Percentiles rank a stretch among this genome's conserved stretches.
Evolutionary conservation across 768 basidiomycete species (phyloP).

Genomic region (Collybia mongolica): DNA sequence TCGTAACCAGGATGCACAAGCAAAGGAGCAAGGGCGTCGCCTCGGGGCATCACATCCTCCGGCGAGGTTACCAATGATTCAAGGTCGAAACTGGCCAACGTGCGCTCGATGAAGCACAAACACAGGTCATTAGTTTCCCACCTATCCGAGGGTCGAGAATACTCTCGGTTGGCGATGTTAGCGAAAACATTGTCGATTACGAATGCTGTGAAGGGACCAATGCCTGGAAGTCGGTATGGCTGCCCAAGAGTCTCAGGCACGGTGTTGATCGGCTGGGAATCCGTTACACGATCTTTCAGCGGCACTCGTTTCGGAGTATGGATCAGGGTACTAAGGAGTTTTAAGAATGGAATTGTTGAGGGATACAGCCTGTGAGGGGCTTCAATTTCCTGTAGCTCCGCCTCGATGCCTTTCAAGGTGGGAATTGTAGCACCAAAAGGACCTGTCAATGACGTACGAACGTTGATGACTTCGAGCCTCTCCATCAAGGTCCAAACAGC

Average conservation of each 20-base stretch:
- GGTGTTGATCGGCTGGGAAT: conserved; percentile 64
- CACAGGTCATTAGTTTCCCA: conserved; percentile 89
- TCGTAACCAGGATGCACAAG: conserved; percentile 87
- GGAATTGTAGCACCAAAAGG: conserved; percentile 45
- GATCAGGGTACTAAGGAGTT: conserved; percentile 77
- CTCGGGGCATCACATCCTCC: conserved; percentile 51
- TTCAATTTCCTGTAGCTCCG: conserved; percentile 89
- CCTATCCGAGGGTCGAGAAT: conserved; percentile 67
- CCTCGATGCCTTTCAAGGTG: conserved; percentile 75
- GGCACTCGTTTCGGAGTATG: conserved; percentile 78
- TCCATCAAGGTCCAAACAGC: conserved; percentile 86
- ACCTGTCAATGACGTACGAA: conserved; percentile 42
- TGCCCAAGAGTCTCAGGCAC: conserved; percentile 81
- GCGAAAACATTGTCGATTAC: conserved; percentile 89
- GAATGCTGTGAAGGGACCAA: conserved; percentile 81
- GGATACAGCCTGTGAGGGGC: conserved; percentile 77
- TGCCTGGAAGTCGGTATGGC: conserved; percentile 76
- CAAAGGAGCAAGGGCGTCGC: conserved; percentile 53
- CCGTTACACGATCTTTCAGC: conserved; percentile 54
- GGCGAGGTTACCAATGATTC: conserved; percentile 61
- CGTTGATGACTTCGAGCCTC: conserved; percentile 78
- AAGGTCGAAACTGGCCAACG: conserved; percentile 78
- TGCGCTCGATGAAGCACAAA: conserved; percentile 81
- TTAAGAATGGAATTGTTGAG: conserved; percentile 84
- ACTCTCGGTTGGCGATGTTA: conserved; percentile 74